Percentiles rank a stretch among this genome's conserved stretches.
Evolutionary conservation across 257 asterid species (phyloP).

Genomic region (Jasminum sambac): DNA sequence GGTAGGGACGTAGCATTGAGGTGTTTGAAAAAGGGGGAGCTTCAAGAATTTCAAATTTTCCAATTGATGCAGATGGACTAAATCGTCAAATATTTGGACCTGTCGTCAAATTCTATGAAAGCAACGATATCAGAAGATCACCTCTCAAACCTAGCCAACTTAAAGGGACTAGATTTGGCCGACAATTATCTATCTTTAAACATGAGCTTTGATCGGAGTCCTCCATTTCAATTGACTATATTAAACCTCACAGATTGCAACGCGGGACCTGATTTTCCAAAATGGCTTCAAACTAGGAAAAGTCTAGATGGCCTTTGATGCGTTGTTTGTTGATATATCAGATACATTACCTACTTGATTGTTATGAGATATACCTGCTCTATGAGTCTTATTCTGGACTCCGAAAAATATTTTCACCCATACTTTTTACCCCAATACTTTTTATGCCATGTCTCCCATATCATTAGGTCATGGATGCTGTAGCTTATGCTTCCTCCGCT

Average conservation of each 20-base stretch:
- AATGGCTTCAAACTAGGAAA: constrained; percentile 33
- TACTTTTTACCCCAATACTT: no score
- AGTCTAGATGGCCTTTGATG: constrained; percentile 18
- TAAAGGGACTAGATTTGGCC: constrained; percentile 18
- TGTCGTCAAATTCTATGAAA: no score
- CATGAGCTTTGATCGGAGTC: constrained; percentile 22
- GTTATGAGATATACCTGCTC: constrained; percentile 16
- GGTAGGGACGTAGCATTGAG: no score
- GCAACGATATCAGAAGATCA: constrained; percentile 25
- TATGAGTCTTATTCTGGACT: no score
- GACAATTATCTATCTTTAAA: constrained; percentile 23
- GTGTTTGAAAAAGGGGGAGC: no score
- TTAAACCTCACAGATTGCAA: no score
- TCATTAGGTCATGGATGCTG: no score
- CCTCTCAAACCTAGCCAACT: constrained; percentile 20
- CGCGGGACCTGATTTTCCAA: constrained; percentile 32
- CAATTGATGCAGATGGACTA: no score
- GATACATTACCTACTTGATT: constrained; percentile 30
- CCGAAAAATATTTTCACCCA: no score
- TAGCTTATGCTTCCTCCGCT: no score
- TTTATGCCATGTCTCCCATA: no score
- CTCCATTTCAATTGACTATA: constrained; percentile 38
- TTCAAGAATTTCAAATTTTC: no score
- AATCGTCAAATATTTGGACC: constrained; percentile 12
- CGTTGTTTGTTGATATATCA: constrained; percentile 24